Conservation (phyloP, 805 yeast genomes). For the Myxozyma geophila region DNA sequence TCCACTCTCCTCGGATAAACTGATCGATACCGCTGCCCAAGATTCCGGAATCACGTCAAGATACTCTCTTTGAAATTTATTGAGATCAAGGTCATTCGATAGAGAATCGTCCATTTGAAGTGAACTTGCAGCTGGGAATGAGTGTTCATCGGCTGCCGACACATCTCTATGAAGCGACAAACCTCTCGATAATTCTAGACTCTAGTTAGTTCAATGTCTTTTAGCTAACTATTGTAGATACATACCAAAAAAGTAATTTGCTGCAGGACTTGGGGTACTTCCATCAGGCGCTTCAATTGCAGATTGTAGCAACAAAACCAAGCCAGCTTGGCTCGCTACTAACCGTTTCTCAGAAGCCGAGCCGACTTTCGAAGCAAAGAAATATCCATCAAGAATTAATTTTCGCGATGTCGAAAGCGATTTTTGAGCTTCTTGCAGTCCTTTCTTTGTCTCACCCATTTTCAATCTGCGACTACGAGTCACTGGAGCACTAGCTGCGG, state of each 20-base stretch:
- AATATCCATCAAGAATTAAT: constrained; percentile 19
- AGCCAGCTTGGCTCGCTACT: constrained; percentile 14
- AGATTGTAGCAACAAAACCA: constrained; percentile 25
- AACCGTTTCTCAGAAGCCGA: constrained; percentile 16
- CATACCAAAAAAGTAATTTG: constrained; percentile 26
- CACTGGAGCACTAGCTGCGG: background rate
- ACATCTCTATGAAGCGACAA: constrained; percentile 18
- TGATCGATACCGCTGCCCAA: constrained; percentile 68
- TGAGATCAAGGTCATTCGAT: constrained; percentile 26
- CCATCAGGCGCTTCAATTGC: constrained; percentile 23
- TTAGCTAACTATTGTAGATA: background rate
- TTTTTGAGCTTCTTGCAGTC: constrained; percentile 14
- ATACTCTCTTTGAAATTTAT: constrained; percentile 31
- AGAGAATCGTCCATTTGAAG: constrained; percentile 20
- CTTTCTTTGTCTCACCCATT: background rate
- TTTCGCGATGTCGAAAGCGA: constrained; percentile 13
- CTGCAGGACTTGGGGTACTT: constrained; percentile 11
- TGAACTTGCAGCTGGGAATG: background rate
- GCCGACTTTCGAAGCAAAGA: constrained; percentile 10
- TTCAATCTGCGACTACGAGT: constrained; percentile 10
- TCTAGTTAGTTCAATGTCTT: background rate
- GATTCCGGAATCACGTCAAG: constrained; percentile 48
- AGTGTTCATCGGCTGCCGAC: constrained; percentile 9
- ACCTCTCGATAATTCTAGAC: constrained; percentile 21
- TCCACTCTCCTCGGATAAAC: constrained; percentile 60